Conservation (phyloP, 805 yeast species). For the Torulaspora microellipsoides region DNA sequence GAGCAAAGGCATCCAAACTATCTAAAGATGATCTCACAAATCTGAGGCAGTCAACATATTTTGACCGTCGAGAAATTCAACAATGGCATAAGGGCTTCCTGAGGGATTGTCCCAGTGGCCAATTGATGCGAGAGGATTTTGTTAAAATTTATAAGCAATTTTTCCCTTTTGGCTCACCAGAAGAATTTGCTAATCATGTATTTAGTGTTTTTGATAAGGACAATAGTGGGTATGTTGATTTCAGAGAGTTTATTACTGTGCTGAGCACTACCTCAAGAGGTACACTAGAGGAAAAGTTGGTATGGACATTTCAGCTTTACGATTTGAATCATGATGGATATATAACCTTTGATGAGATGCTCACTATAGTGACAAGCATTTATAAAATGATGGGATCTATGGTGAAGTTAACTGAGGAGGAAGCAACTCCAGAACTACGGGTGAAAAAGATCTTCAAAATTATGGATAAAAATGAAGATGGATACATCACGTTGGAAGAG, state of each 20-base stretch:
- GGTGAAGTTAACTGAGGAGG: slow-evolving; percentile 86
- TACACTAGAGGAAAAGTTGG: slow-evolving; percentile 71
- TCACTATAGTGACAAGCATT: slow-evolving; percentile 72
- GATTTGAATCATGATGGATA: slow-evolving; percentile 78
- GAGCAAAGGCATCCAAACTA: slow-evolving; percentile 88
- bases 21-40: slow-evolving; percentile 85
- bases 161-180: slow-evolving; percentile 97
- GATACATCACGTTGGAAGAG: slow-evolving; percentile 73
- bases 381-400: slow-evolving; percentile 95
- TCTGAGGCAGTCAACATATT: slow-evolving; percentile 80
- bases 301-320: slow-evolving; percentile 86
- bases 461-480: slow-evolving; percentile 67
- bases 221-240: slow-evolving; percentile 75
- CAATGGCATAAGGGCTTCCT: slow-evolving; percentile 98
- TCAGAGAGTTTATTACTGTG: slow-evolving; percentile 87
- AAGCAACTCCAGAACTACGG: slow-evolving; percentile 84
- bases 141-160: slow-evolving; percentile 91
- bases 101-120: slow-evolving; percentile 91
- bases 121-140: slow-evolving; percentile 79
- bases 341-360: slow-evolving; percentile 72
- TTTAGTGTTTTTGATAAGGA: slow-evolving; percentile 87
- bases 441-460: slow-evolving; percentile 73
- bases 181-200: slow-evolving; percentile 81
- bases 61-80: slow-evolving; percentile 89
- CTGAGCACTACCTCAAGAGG: slow-evolving; percentile 86